Evolutionary conservation across 1,139 yeast species (phyloP), one percentile per base, ranked within the genome.

Genomic region (Scheffersomyces titani): DNA sequence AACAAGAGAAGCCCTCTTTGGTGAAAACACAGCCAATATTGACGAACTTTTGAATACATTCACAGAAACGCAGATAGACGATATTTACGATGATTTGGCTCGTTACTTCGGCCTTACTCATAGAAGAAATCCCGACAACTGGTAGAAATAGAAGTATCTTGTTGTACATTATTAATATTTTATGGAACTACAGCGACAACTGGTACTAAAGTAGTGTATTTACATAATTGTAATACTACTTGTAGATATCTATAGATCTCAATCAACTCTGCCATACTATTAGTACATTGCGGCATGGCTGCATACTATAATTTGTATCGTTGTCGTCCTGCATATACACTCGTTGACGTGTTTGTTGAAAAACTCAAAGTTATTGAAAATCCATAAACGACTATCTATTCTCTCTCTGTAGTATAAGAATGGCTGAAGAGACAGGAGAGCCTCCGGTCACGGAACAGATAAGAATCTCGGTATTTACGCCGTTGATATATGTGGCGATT

Each of bases 381-480:
- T 48, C 19, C 44, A 24, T 44, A 21, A 56, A 52, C 22, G 49
- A 51, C 13, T 30, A 13, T 30, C 13, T 5, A 30, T 6, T 1
- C 16, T 30, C 40, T 30, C 50, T 30, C 40, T 11, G 4, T 30
- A 30, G 16, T 30, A 30, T 6, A 30, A 11, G 16, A 30, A 73
- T 73, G 73, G 75, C 71, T 49, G 78, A 74, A 59, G 73, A 71
- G 59, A 65, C 63, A 18, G 60, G 49, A 19, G 56, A 50, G 59
- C 61, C 70, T 59, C 61, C 69, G 45, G 57, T 64, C 20, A 70
- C 65, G 51, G 70, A 70, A 49, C 70, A 64, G 57, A 69, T 78
- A 56, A 78, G 80, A 63, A 84, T 92, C 61, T 90, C 97, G n/a
- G 85, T 93, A 47, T 86, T 84, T 70, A 91, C 97, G 18, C 98